Conservation (phyloP, 306 rosid genomes). For the Betula pendula region DNA sequence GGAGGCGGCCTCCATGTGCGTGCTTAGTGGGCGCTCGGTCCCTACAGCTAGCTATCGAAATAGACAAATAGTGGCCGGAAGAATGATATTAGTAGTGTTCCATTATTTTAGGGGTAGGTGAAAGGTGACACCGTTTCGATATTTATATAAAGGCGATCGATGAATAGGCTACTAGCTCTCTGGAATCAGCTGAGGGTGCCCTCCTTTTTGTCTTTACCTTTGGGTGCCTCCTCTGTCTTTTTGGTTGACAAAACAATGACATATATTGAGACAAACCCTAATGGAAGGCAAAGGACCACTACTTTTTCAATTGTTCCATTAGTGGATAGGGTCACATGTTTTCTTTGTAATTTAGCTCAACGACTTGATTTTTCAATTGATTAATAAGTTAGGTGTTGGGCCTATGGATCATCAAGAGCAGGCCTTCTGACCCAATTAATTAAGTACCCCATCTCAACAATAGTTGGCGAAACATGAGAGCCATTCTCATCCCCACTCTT, state of each 20-base stretch:
- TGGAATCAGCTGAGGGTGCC: no score
- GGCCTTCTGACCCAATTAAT: no score
- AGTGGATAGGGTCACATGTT: constrained; percentile 53
- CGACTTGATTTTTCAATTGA: constrained; percentile 7
- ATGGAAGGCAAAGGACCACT: constrained; percentile 59
- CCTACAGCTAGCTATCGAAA: no score
- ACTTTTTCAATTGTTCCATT: constrained; percentile 34
- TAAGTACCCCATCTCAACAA: no score
- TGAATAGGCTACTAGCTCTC: no score
- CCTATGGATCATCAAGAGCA: no score
- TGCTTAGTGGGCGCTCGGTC: constrained; percentile 28
- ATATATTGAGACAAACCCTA: constrained; percentile 4
- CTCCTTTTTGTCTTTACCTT: constrained; percentile 68
- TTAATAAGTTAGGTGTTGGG: constrained; percentile 18
- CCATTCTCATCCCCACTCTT: no score
- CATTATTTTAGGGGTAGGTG: constrained; percentile 6
- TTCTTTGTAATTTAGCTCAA: constrained; percentile 13
- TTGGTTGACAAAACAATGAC: constrained; percentile 58
- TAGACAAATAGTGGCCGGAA: no score
- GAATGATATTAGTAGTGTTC: no score
- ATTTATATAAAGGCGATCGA: constrained; percentile 26
- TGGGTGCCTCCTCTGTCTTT: constrained; percentile 69
- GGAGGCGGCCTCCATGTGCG: constrained; percentile 60
- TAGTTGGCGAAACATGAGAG: no score
- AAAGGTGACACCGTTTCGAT: constrained; percentile 10